phyloP scores from a whole-genome alignment of 2,329 filamentous ascomycete species.

The Mycosphaerelloides madeirae region DNA sequence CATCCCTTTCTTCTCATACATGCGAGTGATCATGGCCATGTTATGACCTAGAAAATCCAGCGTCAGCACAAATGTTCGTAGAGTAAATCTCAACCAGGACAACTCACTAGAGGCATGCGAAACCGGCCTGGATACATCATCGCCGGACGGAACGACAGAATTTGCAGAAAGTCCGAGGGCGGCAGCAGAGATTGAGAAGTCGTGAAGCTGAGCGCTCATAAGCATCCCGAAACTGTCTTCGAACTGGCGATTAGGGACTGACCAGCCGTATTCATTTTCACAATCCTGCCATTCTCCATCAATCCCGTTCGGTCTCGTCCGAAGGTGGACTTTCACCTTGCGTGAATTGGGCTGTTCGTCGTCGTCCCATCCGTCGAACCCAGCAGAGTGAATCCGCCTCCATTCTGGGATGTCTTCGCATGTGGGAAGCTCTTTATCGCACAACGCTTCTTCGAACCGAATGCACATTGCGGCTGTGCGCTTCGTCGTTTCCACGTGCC shows the following conservation, averaged over 20 bases:
- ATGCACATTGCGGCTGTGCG: conserved; percentile 22
- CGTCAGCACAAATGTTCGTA: too few species aligned
- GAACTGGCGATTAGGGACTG: conserved; percentile 4
- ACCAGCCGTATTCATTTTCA: conserved; percentile 22
- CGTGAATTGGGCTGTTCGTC: conserved; percentile 5
- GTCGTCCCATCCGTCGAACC: conserved; percentile 22
- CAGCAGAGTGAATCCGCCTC: conserved; percentile 24
- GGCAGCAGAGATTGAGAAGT: background rate
- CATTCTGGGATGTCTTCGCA: conserved; percentile 31
- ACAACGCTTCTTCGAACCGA: conserved; percentile 22
- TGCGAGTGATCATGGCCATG: background rate
- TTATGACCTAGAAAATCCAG: background rate
- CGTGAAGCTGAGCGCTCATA: conserved; percentile 1
- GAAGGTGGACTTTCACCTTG: conserved; percentile 19
- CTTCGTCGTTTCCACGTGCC: conserved; percentile 28
- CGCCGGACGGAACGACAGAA: too few species aligned
- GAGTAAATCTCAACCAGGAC: too few species aligned
- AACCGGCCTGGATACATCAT: too few species aligned
- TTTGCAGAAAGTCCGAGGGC: too few species aligned
- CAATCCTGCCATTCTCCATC: conserved; percentile 29
- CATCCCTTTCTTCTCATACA: too few species aligned
- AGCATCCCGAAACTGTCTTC: background rate
- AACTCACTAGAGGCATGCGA: too few species aligned
- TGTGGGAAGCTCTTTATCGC: conserved; percentile 13
- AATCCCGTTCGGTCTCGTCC: conserved; percentile 26